A percentile compares a stretch with the other conserved stretches of the same genome.
phyloP scores from a whole-genome alignment of 2,329 filamentous ascomycete species.

The Aspergillus oerlinghausenensis region DNA sequence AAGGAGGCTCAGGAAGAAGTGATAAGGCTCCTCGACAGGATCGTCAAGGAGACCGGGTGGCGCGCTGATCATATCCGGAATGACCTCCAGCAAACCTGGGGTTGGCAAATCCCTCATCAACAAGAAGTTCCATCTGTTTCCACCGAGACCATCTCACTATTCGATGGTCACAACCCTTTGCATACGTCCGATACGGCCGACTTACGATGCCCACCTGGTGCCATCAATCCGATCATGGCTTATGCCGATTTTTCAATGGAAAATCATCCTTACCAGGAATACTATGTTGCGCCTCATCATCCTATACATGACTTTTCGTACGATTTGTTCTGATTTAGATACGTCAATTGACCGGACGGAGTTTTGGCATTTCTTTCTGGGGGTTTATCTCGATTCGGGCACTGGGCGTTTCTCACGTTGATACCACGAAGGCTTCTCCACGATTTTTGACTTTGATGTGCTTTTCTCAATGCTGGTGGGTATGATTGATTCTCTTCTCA shows the following conservation, averaged over 20 bases:
- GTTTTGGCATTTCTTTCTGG: not conserved
- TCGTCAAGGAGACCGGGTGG: constrained; percentile 75
- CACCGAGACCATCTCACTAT: constrained; percentile 11
- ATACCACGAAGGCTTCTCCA: not conserved
- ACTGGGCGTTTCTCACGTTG: not conserved
- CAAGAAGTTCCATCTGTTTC: constrained; percentile 19
- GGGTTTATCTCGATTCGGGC: not conserved
- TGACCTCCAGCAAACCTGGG: constrained; percentile 73
- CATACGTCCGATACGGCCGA: constrained; percentile 19
- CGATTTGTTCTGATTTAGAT: constrained; percentile 13
- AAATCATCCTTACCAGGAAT: constrained; percentile 75
- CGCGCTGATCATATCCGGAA: constrained; percentile 65
- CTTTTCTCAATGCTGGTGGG: not conserved
- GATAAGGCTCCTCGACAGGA: constrained; percentile 68
- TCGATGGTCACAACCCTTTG: constrained; percentile 9
- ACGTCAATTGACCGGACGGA: not conserved
- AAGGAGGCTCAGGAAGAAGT: constrained; percentile 75
- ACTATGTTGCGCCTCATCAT: constrained; percentile 65
- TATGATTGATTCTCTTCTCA: not conserved
- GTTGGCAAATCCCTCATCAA: constrained; percentile 52
- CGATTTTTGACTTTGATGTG: not conserved
- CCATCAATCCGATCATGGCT: constrained; percentile 66
- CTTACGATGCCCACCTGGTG: constrained; percentile 39
- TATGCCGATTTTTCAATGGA: constrained; percentile 71
- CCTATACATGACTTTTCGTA: constrained; percentile 23